These are phyloP conservation scores for Sonneratia caseolaris DNA, from an alignment of 345 rosid genomes.

Conservation along the genomic window DNA sequence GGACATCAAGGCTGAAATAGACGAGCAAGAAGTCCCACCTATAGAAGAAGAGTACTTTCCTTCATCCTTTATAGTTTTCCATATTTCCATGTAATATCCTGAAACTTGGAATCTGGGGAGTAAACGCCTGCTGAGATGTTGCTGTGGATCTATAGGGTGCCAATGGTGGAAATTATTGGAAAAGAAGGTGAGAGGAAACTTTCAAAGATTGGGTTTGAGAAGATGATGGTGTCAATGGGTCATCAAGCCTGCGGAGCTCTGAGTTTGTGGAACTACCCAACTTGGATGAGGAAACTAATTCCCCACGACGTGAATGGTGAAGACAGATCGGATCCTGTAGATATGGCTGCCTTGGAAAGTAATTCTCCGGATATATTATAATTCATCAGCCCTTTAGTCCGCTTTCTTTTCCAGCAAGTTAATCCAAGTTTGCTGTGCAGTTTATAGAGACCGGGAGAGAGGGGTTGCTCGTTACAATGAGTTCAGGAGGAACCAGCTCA, in stretches of 20 bases:
- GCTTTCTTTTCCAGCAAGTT: background rate
- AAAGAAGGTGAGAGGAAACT: constrained; percentile 33
- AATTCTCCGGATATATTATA: constrained; percentile 4
- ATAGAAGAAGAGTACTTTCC: constrained; percentile 33
- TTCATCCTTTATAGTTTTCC: too few relatives aligned
- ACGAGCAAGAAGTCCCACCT: constrained; percentile 34
- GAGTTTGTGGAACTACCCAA: constrained; percentile 67
- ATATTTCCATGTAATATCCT: background rate
- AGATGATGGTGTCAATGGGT: constrained; percentile 64
- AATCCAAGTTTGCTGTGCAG: constrained; percentile 15
- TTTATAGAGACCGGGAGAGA: constrained; percentile 65
- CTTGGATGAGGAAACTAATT: constrained; percentile 66
- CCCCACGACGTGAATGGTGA: constrained; percentile 56
- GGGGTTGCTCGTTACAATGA: constrained; percentile 63
- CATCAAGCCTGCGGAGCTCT: constrained; percentile 60
- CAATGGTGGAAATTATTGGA: constrained; percentile 49
- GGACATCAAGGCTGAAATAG: constrained; percentile 30
- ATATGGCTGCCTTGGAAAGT: constrained; percentile 72
- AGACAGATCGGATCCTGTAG: constrained; percentile 47
- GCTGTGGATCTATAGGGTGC: constrained; percentile 26
- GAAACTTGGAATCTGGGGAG: background rate
- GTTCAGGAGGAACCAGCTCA: constrained; percentile 50
- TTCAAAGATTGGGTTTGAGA: constrained; percentile 47
- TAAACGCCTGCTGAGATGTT: background rate
- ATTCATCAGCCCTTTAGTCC: too few relatives aligned